Conservation (phyloP, 768 basidiomycete genomes). For the Austroboletus festivus region DNA sequence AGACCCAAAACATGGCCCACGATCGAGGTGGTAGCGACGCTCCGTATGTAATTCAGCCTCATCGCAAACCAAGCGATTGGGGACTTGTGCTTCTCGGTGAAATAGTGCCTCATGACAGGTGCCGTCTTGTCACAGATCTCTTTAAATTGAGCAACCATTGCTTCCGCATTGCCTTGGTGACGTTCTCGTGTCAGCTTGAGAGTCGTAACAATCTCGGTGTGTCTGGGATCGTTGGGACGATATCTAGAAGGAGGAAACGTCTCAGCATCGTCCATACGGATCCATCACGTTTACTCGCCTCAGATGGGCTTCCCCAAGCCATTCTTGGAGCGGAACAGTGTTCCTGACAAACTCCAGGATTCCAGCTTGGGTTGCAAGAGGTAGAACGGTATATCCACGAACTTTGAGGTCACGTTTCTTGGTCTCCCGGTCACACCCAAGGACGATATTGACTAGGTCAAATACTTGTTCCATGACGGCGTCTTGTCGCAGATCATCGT, state of each 20-base stretch:
- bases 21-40: conserved; percentile 90
- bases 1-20: conserved; percentile 91
- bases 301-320: conserved; percentile 62
- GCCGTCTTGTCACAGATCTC: conserved; percentile 47
- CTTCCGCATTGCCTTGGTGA: conserved; percentile 28
- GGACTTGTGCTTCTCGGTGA: conserved; percentile 83
- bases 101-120: conserved; percentile 93
- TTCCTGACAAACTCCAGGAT: conserved; percentile 88
- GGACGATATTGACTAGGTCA: conserved; percentile 76
- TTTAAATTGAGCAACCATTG: conserved; percentile 34
- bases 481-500: conserved; percentile 93
- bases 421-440: conserved; percentile 73
- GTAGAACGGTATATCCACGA: conserved; percentile 86
- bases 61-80: conserved; percentile 92
- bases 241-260: conserved; percentile 46
- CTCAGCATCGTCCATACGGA: background rate
- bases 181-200: conserved; percentile 35
- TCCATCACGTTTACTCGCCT: conserved; percentile 39
- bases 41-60: conserved; percentile 86
- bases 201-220: conserved; percentile 27
- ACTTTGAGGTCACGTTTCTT: conserved; percentile 67
- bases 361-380: conserved; percentile 76
- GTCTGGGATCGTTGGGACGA: conserved; percentile 51
- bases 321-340: conserved; percentile 59
- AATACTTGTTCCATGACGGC: conserved; percentile 99